Evolutionary conservation across 2,329 filamentous ascomycete species (phyloP), one percentile per base, ranked within the genome.

Genomic region (Thielaviopsis populi): DNA sequence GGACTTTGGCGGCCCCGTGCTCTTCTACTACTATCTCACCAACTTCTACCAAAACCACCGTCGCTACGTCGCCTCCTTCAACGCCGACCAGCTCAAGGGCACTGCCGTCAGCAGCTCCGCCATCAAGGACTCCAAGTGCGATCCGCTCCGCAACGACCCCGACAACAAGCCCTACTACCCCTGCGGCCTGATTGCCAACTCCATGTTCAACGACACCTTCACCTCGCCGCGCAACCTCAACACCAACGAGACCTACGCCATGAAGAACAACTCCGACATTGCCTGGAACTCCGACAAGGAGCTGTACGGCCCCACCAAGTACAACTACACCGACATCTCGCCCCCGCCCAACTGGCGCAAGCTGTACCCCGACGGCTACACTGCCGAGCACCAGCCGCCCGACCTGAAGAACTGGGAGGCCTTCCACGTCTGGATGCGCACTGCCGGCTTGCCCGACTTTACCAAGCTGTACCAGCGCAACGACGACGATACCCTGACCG

Each of bases 21-120:
- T 92, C 67, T 84, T 97, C 74, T 99, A 96, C 78, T 99, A 99
- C 75, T 87, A 88, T 69, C 84, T 99, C 67, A 92, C 90, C 65
- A 96, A 97, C 76, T 99, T 99, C 77, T 97, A 97, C 78, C 94
- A 99, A 75, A 99, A 99, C 73, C 94, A 99, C 73, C 87, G 94
- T 68, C 86, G 92, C 74, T 99, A 99, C 69, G 94, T 96, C 66
- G 88, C 90, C 72, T 95, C 89, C 1, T 87, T 95, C 70, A 87
- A 91, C 71, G 81, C 86, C 65, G 80, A 88, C 62, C 94, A 99
- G 74, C 79, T 99, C 62, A 76, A 86, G 68, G 94, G 91, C 56
- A 78, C 84, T 5, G 80, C 79, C 11, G 80, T 88, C 19, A 77
- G 78, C 40, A 81, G 80, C 65, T 69, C 69, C 42, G 80, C 82